Evolutionary conservation across 2,329 filamentous ascomycete genomes (phyloP), one percentile per base, ranked within the genome.

Genomic region (Teratosphaeria gauchensis): DNA sequence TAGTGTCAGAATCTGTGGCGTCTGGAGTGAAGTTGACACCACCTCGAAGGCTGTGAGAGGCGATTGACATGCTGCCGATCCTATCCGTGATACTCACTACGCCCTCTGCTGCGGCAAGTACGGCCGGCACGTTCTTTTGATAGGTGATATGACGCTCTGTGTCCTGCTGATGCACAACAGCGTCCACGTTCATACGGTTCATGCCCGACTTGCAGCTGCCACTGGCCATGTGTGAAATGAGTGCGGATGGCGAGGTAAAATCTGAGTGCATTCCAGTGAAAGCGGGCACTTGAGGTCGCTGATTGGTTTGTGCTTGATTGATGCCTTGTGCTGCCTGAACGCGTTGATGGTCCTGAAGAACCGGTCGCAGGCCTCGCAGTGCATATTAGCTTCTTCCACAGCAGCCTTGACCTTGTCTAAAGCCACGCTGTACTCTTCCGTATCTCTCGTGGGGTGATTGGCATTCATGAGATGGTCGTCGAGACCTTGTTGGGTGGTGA

Each of bases 161-260:
- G 11, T 65, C 63, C 28, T 65, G 52, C 21, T 55, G 24, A 21
- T 63, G 58, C 19, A 61, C 52, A 8, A 61, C 31, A 1, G 56
- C 61, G 32, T 64, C 62, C 2, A 64, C 52, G 58, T 63, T 62
- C n/a, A 56, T 16, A 16, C 59, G 56, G 30, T 53, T 62, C 63
- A 65, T 62, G 0, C 62, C 61, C 19, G 59, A 56, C 31, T 51
- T 59, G 57, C 64, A 65, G 4, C 7, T 54, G 19, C 59, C 57
- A 30, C 61, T 62, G 31, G 63, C 64, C 11, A 64, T 53, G 30
- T 65, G 64, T 1, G 53, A 31, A 12, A 64, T 30, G 14, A 65
- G 35, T 2, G 59, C 61, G 1, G 64, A 63, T 11, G 59, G 58
- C 38, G 58, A 55, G 1, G 42, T 59, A 55, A 64, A 1, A 11